phyloP scores from a whole-genome alignment of 2,329 filamentous ascomycete species.

The Pleomassaria siparia region DNA sequence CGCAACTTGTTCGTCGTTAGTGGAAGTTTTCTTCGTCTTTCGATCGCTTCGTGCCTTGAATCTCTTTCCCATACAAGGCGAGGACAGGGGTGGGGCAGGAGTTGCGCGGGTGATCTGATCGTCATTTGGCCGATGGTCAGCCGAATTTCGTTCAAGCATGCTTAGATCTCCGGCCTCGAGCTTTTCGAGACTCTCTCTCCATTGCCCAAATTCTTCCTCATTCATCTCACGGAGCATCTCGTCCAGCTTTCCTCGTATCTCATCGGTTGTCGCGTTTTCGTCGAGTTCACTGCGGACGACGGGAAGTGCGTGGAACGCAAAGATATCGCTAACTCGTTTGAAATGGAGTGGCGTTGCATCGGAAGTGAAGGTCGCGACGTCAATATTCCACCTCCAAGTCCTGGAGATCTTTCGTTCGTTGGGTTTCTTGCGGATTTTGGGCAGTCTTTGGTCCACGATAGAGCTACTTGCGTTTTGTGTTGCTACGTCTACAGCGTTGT shows the following conservation, averaged over 20 bases:
- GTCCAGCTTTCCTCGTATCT: slow-evolving; percentile 17
- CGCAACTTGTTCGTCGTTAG: too few relatives aligned
- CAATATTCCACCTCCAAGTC: slow-evolving; percentile 25
- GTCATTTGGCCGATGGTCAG: background rate
- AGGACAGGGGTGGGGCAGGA: background rate
- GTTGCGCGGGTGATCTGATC: background rate
- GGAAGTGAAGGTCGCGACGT: slow-evolving; percentile 2
- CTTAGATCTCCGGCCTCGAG: slow-evolving; percentile 19
- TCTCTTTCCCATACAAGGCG: background rate
- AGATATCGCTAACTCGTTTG: slow-evolving; percentile 19
- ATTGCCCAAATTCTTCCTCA: slow-evolving; percentile 12
- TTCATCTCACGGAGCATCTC: slow-evolving; percentile 10
- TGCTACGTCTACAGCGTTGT: background rate
- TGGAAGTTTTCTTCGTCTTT: too few relatives aligned
- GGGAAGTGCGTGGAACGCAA: slow-evolving; percentile 28
- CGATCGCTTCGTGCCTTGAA: background rate
- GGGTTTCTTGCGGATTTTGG: background rate
- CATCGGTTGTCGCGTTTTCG: slow-evolving; percentile 9
- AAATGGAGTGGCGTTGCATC: slow-evolving; percentile 14
- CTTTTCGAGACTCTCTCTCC: slow-evolving; percentile 19
- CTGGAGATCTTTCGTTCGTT: slow-evolving; percentile 16
- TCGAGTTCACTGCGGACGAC: slow-evolving; percentile 14
- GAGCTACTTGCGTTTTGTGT: background rate
- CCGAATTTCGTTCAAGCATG: slow-evolving; percentile 18
- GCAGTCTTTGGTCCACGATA: background rate